phyloP scores from a whole-genome alignment of 768 basidiomycete genomes.

The Boletus subcaerulescens region DNA sequence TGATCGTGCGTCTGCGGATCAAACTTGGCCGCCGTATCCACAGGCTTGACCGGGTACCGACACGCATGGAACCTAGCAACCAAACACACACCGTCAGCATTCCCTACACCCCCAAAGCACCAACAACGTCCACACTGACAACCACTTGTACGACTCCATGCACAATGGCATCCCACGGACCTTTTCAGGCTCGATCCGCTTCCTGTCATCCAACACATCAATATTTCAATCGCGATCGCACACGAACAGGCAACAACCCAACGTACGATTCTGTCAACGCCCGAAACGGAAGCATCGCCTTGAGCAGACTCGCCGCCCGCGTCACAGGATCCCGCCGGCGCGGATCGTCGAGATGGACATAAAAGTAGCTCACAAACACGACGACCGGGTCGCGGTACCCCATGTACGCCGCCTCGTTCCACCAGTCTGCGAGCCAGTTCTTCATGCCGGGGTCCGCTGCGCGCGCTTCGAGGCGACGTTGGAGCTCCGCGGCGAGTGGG shows the following conservation, averaged over 20 bases:
- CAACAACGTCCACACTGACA: conserved; percentile 42
- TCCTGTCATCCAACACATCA: conserved; percentile 37
- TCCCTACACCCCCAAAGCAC: background rate
- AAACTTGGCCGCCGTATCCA: conserved; percentile 83
- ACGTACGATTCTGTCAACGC: conserved; percentile 74
- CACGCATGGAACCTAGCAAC: conserved; percentile 77
- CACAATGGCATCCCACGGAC: conserved; percentile 73
- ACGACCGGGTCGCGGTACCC: conserved; percentile 87
- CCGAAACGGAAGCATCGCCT: conserved; percentile 84
- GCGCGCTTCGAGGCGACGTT: conserved; percentile 71
- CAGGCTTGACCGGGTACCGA: conserved; percentile 81
- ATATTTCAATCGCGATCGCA: background rate
- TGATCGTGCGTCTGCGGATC: conserved; percentile 75
- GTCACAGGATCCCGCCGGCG: conserved; percentile 52
- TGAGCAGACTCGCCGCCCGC: conserved; percentile 80
- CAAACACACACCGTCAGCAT: conserved; percentile 1
- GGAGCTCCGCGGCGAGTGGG: conserved; percentile 66
- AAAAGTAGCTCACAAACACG: conserved; percentile 94
- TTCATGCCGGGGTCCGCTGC: conserved; percentile 55
- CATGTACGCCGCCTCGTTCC: conserved; percentile 93
- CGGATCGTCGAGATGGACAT: conserved; percentile 75
- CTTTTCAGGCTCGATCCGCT: conserved; percentile 85
- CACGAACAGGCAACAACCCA: background rate
- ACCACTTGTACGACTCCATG: conserved; percentile 95
- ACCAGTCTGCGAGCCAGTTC: conserved; percentile 98